Base-by-base conservation (phyloP, 805 yeast genomes). In the Saccharomycopsis schoenii region DNA sequence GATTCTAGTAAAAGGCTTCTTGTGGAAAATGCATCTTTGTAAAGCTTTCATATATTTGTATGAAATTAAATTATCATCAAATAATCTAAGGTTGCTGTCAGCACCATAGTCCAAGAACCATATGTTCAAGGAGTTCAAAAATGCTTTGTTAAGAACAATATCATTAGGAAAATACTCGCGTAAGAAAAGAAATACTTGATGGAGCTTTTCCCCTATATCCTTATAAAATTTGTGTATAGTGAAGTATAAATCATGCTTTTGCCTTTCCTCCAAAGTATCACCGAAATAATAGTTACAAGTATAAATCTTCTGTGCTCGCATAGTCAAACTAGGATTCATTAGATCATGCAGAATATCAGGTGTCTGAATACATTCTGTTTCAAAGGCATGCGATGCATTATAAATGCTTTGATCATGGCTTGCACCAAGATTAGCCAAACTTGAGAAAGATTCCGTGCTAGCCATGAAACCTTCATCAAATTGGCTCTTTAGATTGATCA, bases 41-140 rank as follows among this genome's bases (percentile, higher is more conserved):
- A 83, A 75, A 43, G 80, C 78, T 55, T 80, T 80, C 59, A 86
- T 76, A 67, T 80, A 83, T 0, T 78, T 76, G 62, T 83, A 81
- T 56, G 82, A 82, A 40, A 85, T 75, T 42, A 75, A 74, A 4
- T 84, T 70, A 37, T 74, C 80, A 55, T 83, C 85, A 61, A 83
- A 81, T 2, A 79, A 74, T 51, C 79, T 84, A 57, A 84, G 78
- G 0, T 85, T 71, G 12, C 86, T 74, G 66, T 89, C 96, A 60
- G 82, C 79, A 1, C 96, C 96, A 29, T 86, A 86, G 68, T 90
- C 94, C 29, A 86, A 77, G 66, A 86, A 85, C 89, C 96, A 94
- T 6, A 86, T 82, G 64, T 86, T 83, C 54, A 86, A 69, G 2
- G 86, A 84, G 67, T 83, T 81, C 39, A 90, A 72, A 40, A 86